Percentiles rank a stretch among this genome's conserved stretches.
Evolutionary conservation across 1,284 basidiomycete species (phyloP).

Genomic region (Baeospora myosura): DNA sequence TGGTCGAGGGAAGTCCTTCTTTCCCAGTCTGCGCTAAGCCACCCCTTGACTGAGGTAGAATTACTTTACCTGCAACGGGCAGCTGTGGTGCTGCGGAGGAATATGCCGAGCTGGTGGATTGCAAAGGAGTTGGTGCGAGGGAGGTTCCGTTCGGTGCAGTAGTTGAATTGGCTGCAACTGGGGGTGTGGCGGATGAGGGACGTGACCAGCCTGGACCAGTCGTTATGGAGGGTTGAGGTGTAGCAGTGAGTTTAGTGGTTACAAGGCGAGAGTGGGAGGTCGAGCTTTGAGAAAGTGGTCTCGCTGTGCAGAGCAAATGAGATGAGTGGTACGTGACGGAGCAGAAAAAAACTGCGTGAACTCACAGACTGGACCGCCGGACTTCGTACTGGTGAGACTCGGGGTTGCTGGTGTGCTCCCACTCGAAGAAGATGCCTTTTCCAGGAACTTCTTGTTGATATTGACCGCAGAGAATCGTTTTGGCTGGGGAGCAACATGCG

Average conservation of each 20-base stretch:
- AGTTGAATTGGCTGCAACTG: slow-evolving; percentile 36
- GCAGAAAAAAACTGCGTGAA: slow-evolving; percentile 12
- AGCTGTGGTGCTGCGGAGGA: slow-evolving; percentile 25
- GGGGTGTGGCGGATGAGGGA: slow-evolving; percentile 62
- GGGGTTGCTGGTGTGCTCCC: slow-evolving; percentile 25
- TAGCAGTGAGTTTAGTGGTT: slow-evolving; percentile 76
- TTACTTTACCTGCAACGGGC: slow-evolving; percentile 53
- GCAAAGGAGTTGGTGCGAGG: slow-evolving; percentile 33
- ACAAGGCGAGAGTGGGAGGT: slow-evolving; percentile 70
- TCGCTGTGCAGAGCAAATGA: slow-evolving; percentile 34
- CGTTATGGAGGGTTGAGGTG: slow-evolving; percentile 44
- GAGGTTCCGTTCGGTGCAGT: slow-evolving; percentile 33
- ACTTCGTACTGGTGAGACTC: slow-evolving; percentile 29
- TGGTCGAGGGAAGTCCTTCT: too few relatives aligned
- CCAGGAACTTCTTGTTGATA: slow-evolving; percentile 91
- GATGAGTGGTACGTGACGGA: slow-evolving; percentile 4
- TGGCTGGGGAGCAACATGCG: slow-evolving; percentile 42
- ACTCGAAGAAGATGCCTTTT: slow-evolving; percentile 57
- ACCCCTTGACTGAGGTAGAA: slow-evolving; percentile 49
- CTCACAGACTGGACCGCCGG: slow-evolving; percentile 46
- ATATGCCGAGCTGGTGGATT: slow-evolving; percentile 37
- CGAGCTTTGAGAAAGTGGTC: slow-evolving; percentile 46
- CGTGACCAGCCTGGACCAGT: slow-evolving; percentile 70
- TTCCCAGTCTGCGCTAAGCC: not conserved
- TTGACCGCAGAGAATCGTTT: slow-evolving; percentile 85